Evolutionary conservation across 2,329 filamentous ascomycete genomes (phyloP).

Genomic region (Furcasterigmium furcatum): DNA sequence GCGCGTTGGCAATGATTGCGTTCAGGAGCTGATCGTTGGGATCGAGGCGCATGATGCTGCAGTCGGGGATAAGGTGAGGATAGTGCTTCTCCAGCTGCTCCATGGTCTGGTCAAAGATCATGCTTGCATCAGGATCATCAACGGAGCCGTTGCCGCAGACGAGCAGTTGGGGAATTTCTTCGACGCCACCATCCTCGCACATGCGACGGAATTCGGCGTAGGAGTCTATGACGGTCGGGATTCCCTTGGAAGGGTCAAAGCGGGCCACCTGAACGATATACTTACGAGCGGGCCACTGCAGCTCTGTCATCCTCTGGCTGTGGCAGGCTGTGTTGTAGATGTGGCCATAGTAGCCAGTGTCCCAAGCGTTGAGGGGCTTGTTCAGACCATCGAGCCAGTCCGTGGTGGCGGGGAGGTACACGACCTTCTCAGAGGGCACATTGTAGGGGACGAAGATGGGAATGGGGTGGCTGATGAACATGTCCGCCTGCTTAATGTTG

Average conservation of each 20-base stretch:
- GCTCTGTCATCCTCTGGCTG: slow-evolving; percentile 55
- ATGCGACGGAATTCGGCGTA: slow-evolving; percentile 69
- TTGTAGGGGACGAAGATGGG: slow-evolving; percentile 68
- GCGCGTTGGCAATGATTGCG: slow-evolving; percentile 67
- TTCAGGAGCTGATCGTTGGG: slow-evolving; percentile 81
- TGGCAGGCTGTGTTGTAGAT: slow-evolving; percentile 65
- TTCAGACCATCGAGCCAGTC: slow-evolving; percentile 84
- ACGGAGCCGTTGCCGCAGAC: slow-evolving; percentile 78
- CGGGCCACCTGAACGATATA: slow-evolving; percentile 81
- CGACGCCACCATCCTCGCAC: slow-evolving; percentile 48
- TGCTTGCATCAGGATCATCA: slow-evolving; percentile 73
- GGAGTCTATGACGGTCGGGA: slow-evolving; percentile 71
- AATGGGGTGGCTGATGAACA: slow-evolving; percentile 82
- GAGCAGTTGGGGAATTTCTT: slow-evolving; percentile 66
- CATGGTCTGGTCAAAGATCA: slow-evolving; percentile 71
- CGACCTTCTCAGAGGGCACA: slow-evolving; percentile 64
- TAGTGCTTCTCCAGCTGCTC: slow-evolving; percentile 62
- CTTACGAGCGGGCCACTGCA: slow-evolving; percentile 56
- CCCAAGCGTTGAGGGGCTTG: slow-evolving; percentile 69
- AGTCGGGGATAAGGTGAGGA: slow-evolving; percentile 57
- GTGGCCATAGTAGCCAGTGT: slow-evolving; percentile 69
- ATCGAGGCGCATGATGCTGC: slow-evolving; percentile 73
- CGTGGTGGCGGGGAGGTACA: slow-evolving; percentile 76
- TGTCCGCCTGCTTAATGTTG: slow-evolving; percentile 66
- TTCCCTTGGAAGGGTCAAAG: slow-evolving; percentile 82